Conservation (phyloP, 2,329 filamentous ascomycete genomes). For the Pseudopithomyces maydicus region DNA sequence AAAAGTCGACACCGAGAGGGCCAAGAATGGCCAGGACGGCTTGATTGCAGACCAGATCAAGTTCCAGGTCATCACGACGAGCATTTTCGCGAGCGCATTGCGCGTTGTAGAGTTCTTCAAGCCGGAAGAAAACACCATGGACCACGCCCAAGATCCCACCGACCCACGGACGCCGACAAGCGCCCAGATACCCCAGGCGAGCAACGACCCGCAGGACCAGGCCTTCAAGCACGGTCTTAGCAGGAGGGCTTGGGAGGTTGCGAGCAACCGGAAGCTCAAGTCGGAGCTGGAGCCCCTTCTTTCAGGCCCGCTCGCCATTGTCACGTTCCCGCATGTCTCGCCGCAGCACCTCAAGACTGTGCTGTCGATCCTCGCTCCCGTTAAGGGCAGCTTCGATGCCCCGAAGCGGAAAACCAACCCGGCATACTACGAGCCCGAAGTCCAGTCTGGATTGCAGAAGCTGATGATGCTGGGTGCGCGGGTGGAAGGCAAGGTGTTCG, state of each 20-base stretch:
- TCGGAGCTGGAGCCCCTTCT: slow-evolving; percentile 76
- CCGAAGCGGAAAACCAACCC: slow-evolving; percentile 78
- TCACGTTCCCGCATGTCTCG: slow-evolving; percentile 82
- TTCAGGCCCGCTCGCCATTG: slow-evolving; percentile 77
- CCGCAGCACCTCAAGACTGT: slow-evolving; percentile 83
- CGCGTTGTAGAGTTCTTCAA: slow-evolving; percentile 82
- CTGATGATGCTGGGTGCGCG: slow-evolving; percentile 84
- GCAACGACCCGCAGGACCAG: slow-evolving; percentile 53
- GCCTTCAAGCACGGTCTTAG: slow-evolving; percentile 65
- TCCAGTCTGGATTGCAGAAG: slow-evolving; percentile 85
- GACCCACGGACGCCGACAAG: slow-evolving; percentile 42
- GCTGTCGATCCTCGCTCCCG: slow-evolving; percentile 76
- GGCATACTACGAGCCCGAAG: slow-evolving; percentile 77
- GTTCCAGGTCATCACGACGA: slow-evolving; percentile 83
- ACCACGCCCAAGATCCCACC: slow-evolving; percentile 30
- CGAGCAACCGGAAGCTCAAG: slow-evolving; percentile 56
- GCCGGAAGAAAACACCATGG: slow-evolving; percentile 32
- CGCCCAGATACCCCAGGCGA: slow-evolving; percentile 36
- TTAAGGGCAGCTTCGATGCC: slow-evolving; percentile 71
- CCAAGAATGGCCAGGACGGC: slow-evolving; percentile 55
- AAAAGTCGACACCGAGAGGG: slow-evolving; percentile 73
- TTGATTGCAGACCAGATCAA: slow-evolving; percentile 66
- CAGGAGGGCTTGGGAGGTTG: slow-evolving; percentile 56
- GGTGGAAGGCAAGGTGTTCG: slow-evolving; percentile 84
- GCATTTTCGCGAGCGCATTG: slow-evolving; percentile 85